A percentile compares a stretch with the other conserved stretches of the same genome.
These are phyloP conservation scores for Tulasnella sp. DNA, from an alignment of 768 basidiomycete species.

Conservation along the genomic window DNA sequence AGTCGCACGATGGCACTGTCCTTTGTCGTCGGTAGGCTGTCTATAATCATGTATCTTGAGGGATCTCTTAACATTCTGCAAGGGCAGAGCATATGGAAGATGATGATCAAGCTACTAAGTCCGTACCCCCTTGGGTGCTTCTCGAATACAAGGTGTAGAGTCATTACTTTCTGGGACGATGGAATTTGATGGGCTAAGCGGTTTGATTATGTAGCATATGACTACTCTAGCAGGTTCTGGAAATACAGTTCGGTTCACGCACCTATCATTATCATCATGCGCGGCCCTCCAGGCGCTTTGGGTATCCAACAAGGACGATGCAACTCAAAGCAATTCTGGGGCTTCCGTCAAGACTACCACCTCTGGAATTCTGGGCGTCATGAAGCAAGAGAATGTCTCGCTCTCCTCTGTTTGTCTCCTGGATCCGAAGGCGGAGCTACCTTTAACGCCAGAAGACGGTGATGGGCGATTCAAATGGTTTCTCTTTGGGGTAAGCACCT, in stretches of 20 bases:
- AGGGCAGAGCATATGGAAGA: conserved; percentile 86
- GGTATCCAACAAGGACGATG: conserved; percentile 16
- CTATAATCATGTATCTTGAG: not conserved
- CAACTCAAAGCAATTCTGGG: conserved; percentile 15
- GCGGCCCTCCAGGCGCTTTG: conserved; percentile 34
- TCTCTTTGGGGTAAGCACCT: conserved; percentile 64
- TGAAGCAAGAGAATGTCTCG: conserved; percentile 34
- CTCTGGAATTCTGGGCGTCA: conserved; percentile 46
- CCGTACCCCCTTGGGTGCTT: conserved; percentile 66
- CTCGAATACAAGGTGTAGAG: conserved; percentile 71
- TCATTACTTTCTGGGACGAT: not conserved
- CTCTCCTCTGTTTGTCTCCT: conserved; percentile 72
- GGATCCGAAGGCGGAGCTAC: conserved; percentile 75
- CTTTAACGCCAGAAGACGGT: conserved; percentile 65
- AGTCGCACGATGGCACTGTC: conserved; percentile 42
- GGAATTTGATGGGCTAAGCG: too few relatives aligned
- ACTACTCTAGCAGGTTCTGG: conserved; percentile 54
- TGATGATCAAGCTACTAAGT: conserved; percentile 60
- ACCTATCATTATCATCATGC: conserved; percentile 64
- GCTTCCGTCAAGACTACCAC: conserved; percentile 39
- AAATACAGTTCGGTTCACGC: conserved; percentile 69
- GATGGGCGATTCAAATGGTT: conserved; percentile 73
- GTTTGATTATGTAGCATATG: conserved; percentile 59
- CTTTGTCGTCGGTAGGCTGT: conserved; percentile 45
- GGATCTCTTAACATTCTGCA: too few relatives aligned